Evolutionary conservation across 2,329 filamentous ascomycete genomes (phyloP).

Genomic region (Colletotrichum destructivum): DNA sequence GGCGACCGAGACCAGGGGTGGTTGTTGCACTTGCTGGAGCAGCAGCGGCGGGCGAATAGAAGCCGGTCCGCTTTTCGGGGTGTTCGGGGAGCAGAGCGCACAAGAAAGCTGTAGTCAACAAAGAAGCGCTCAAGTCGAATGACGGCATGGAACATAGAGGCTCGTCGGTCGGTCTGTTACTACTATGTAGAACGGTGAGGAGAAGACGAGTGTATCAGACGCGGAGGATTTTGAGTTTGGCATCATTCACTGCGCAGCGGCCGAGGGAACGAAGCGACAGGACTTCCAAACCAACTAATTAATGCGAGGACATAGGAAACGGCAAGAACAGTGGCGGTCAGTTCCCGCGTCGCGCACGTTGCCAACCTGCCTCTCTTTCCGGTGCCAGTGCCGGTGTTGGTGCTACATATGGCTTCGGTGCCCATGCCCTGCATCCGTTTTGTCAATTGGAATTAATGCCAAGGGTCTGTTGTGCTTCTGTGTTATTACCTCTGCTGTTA

Average conservation of each 20-base stretch:
- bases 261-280: not conserved
- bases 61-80: conserved; percentile 15
- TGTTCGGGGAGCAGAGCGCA: conserved; percentile 23
- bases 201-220: not conserved
- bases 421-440: not conserved
- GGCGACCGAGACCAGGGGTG: conserved; percentile 11
- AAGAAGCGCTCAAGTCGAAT: conserved; percentile 25
- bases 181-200: not conserved
- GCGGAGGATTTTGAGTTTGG: not conserved
- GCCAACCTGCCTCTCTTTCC: not conserved
- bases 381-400: no score
- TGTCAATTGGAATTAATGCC: not conserved
- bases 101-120: conserved; percentile 15
- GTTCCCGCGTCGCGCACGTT: conserved; percentile 3
- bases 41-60: not conserved
- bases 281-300: not conserved
- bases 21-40: not conserved
- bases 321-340: conserved; percentile 8
- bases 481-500: not conserved
- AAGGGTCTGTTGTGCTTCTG: not conserved
- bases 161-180: not conserved
- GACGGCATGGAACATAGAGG: not conserved
- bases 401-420: not conserved
- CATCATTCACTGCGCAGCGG: not conserved
- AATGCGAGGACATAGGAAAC: conserved; percentile 17